phyloP scores from a whole-genome alignment of 2,329 filamentous ascomycete genomes.

The Cercospora sojina region DNA sequence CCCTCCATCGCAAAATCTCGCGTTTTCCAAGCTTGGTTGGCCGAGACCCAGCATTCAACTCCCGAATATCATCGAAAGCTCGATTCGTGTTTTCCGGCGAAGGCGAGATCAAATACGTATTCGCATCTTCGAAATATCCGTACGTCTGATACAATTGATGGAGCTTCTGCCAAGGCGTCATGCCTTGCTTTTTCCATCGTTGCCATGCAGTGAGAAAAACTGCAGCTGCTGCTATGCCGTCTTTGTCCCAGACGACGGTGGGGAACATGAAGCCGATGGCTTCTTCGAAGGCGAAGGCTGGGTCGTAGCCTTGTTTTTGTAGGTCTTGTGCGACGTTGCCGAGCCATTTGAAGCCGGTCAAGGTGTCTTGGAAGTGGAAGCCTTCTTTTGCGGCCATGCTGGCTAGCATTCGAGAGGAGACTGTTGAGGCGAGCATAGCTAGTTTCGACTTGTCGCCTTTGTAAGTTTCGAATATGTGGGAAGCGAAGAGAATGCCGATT shows the following conservation, averaged over 20 bases:
- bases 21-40: slow-evolving; percentile 48
- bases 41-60: slow-evolving; percentile 31
- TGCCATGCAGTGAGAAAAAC: slow-evolving; percentile 58
- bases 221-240: slow-evolving; percentile 60
- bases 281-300: slow-evolving; percentile 63
- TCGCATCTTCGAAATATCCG: slow-evolving; percentile 62
- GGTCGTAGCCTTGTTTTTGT: slow-evolving; percentile 49
- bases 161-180: slow-evolving; percentile 59
- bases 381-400: slow-evolving; percentile 56
- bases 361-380: slow-evolving; percentile 59
- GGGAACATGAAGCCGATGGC: slow-evolving; percentile 68
- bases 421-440: slow-evolving; percentile 62
- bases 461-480: slow-evolving; percentile 55
- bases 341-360: slow-evolving; percentile 69
- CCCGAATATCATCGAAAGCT: slow-evolving; percentile 58
- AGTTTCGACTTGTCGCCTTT: slow-evolving; percentile 43
- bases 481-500: slow-evolving; percentile 60
- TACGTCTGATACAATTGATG: slow-evolving; percentile 57
- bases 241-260: slow-evolving; percentile 62
- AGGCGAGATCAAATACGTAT: slow-evolving; percentile 63
- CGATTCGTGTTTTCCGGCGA: slow-evolving; percentile 51
- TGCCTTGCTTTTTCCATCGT: slow-evolving; percentile 52
- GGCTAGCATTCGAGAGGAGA: slow-evolving; percentile 63
- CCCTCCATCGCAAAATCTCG: slow-evolving; percentile 59
- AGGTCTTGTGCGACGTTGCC: slow-evolving; percentile 60